Percentiles rank a stretch among this genome's conserved stretches.
These are phyloP conservation scores for Pyrrhoderma noxium DNA, from an alignment of 1,284 basidiomycete genomes.

Conservation along the genomic window DNA sequence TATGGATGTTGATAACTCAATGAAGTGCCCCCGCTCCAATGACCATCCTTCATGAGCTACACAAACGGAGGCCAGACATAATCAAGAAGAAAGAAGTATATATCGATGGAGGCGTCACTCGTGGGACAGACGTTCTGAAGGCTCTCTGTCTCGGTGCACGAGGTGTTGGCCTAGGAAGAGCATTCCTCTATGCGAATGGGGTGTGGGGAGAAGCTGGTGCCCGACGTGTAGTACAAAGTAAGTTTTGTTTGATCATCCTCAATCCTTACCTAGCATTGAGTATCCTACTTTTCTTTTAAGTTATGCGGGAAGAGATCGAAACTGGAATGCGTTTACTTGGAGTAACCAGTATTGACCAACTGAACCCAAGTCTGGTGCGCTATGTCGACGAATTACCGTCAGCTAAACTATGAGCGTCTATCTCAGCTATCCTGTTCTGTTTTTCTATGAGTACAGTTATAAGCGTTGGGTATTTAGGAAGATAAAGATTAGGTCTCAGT, in stretches of 20 bases:
- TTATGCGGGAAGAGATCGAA: slow-evolving; percentile 37
- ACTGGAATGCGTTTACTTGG: slow-evolving; percentile 48
- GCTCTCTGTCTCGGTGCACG: slow-evolving; percentile 47
- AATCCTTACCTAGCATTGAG: neutral
- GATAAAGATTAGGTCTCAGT: neutral
- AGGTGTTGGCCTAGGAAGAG: slow-evolving; percentile 46
- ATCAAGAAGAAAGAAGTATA: slow-evolving; percentile 34
- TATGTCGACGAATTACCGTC: slow-evolving; percentile 11
- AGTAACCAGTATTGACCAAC: slow-evolving; percentile 38
- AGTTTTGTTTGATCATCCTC: neutral
- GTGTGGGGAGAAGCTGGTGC: slow-evolving; percentile 17
- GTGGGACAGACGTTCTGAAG: slow-evolving; percentile 48
- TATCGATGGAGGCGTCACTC: slow-evolving; percentile 45
- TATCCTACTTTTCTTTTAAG: slow-evolving; percentile 1
- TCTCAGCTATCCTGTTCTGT: too few species aligned
- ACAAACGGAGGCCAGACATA: slow-evolving; percentile 33
- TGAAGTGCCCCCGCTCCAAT: slow-evolving; percentile 14
- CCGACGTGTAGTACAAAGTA: slow-evolving; percentile 15
- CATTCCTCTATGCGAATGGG: slow-evolving; percentile 43
- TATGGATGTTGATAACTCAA: too few species aligned
- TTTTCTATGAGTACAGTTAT: too few species aligned
- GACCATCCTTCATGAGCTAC: slow-evolving; percentile 34
- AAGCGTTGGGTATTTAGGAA: neutral
- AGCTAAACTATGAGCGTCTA: slow-evolving; percentile 7
- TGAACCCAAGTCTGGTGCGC: slow-evolving; percentile 36